Base-by-base conservation (phyloP, 768 basidiomycete genomes). In the Termitomyces sp. region DNA sequence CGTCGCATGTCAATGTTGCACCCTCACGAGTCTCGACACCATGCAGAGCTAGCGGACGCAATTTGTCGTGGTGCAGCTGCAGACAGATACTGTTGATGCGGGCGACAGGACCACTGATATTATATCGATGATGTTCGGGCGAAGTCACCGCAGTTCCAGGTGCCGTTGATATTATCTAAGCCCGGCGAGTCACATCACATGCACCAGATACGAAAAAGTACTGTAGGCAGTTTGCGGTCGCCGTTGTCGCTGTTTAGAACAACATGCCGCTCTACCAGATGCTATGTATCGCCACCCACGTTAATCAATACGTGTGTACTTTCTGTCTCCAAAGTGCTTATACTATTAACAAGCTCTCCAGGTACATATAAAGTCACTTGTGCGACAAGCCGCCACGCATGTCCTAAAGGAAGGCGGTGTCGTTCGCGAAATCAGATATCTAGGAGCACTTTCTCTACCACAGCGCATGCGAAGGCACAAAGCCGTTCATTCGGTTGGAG, bases 201-300 rank as follows among this genome's bases (percentile, higher is more conserved):
- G 52, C 7, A 9, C n/a, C 2, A 56, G 45, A 44, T 27, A 57
- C 3, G 22, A 20, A 37, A 52, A 39, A 42, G 41, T 41, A 2
- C 15, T 18, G 39, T 2, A 27, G 12, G 42, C 34, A 34, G 20
- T 4, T 27, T 27, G 27, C 53, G 36, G 39, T 58, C 39, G 20
- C 52, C 31, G 47, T 44, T 34, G 15, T 50, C 24, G 18, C 34
- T 34, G 13, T n/a, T 24, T 6, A 3, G 24, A 18, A 50, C 44
- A 69, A 68, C 67, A 95, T 95, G 93, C 92, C 92, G 6, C 81
- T 94, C 68, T 95, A 95, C 75, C 86, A 93, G 67, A 84, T 95
- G 79, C 67, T 93, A 52, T 93, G 92, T 68, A 91, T 95, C 59
- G 79, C 92, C 0, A 81, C 83, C 4, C 92, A 94, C 69, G 85